Conservation (phyloP, 371 early-diverging fungal species). For the Mucor mucedo region DNA sequence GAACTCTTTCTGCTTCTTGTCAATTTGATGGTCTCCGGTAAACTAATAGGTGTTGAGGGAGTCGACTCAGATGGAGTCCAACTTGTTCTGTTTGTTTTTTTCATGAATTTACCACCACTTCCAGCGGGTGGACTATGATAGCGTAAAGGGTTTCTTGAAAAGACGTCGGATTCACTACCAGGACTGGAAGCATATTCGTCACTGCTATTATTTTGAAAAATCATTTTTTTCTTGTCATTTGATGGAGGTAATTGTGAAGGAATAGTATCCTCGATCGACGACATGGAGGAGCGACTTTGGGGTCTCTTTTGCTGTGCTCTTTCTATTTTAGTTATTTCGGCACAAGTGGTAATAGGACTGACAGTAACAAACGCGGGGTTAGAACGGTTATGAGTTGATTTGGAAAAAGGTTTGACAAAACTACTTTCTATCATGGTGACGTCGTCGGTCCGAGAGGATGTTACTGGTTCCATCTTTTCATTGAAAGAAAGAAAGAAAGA, state of each 20-base stretch:
- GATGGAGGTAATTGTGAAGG: not conserved
- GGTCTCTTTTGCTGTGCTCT: not conserved
- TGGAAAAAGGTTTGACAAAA: slow-evolving; percentile 13
- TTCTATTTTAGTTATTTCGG: slow-evolving; percentile 26
- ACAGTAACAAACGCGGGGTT: slow-evolving; percentile 23
- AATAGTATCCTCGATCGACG: slow-evolving; percentile 7
- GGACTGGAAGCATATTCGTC: slow-evolving; percentile 25
- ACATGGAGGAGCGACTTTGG: slow-evolving; percentile 8
- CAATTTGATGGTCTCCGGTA: slow-evolving; percentile 19
- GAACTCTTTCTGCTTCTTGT: slow-evolving; percentile 19
- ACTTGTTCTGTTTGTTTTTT: slow-evolving; percentile 35
- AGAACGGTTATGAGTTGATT: slow-evolving; percentile 11
- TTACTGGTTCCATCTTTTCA: slow-evolving; percentile 21
- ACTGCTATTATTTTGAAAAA: slow-evolving; percentile 4
- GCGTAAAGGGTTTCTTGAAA: slow-evolving; percentile 15
- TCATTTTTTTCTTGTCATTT: slow-evolving; percentile 1
- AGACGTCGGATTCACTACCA: slow-evolving; percentile 10
- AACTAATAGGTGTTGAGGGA: slow-evolving; percentile 27
- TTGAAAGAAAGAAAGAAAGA: slow-evolving; percentile 7
- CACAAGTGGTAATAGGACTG: slow-evolving; percentile 27
- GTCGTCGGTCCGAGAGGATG: slow-evolving; percentile 4
- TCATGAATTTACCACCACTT: slow-evolving; percentile 37
- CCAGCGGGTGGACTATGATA: slow-evolving; percentile 35
- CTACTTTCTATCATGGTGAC: not conserved
- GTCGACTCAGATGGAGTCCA: slow-evolving; percentile 24